Base-by-base conservation (phyloP, 306 rosid species). In the Crotalaria pallida region DNA sequence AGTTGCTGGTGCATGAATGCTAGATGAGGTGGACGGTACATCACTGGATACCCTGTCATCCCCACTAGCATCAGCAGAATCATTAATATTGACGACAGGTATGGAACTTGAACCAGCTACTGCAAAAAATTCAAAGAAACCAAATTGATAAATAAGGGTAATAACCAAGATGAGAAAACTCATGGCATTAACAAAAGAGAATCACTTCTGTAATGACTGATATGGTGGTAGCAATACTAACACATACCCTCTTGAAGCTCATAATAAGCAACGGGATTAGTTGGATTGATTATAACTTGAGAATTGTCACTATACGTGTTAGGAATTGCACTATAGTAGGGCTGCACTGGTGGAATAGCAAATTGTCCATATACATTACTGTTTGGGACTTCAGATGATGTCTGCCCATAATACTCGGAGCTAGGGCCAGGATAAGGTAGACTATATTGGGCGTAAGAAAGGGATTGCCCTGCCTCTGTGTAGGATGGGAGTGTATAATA, bases 251-350 rank as follows among this genome's bases (percentile, higher is more conserved):
- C 80, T 58, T 84, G 96, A 82, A 80, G 69, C 69, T 76, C 86
- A 50, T 85, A 86, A 82, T 87, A 89, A 68, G 82, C 33, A 65
- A 73, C 91, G 13, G 89, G 80, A 31, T 68, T 86, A 1, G 82
- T 60, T 29, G 88, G 79, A 74, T 87, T 84, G 50, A 70, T 79
- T 23, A 79, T 65, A 62, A 81, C 75, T 48, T 86, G 89, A 78
- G 91, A 57, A 62, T 74, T 79, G 65, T 80, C 87, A 36, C 78
- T 33, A 12, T 87, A 88, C 33, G 84, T 23, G 71, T 58, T 76
- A 23, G 96, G 87, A 80, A 83, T 81, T 40, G 87, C 83, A 68
- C 72, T 77, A 74, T 91, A 89, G 82, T 84, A 95, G 72, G 86
- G 58, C 75, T 88, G 90, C 44, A 86, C 67, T 36, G 74, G 89